A percentile compares a stretch with the other conserved stretches of the same genome.
These are phyloP conservation scores for Populus alba DNA, from an alignment of 345 rosid species.

Conservation along the genomic window DNA sequence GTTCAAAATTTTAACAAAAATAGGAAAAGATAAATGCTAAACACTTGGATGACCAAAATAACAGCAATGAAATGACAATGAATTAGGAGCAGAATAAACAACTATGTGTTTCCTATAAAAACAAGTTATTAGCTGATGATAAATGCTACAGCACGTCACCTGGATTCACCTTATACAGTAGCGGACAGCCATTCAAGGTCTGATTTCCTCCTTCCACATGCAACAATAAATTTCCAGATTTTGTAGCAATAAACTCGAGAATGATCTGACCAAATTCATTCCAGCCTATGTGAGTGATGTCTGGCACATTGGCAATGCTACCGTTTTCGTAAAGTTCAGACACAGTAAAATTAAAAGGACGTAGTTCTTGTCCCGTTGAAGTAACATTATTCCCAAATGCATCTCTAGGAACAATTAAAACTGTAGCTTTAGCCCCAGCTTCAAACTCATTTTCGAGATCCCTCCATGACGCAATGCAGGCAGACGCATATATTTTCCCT, in stretches of 20 bases:
- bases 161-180: slow-evolving; percentile 69
- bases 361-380: slow-evolving; percentile 36
- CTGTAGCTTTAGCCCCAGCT: slow-evolving; percentile 54
- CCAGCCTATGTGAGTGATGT: slow-evolving; percentile 47
- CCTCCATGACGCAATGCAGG: slow-evolving; percentile 69
- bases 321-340: slow-evolving; percentile 48
- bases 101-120: background rate
- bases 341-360: slow-evolving; percentile 43
- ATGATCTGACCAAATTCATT: slow-evolving; percentile 49
- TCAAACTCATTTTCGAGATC: slow-evolving; percentile 55
- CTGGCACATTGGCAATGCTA: slow-evolving; percentile 36
- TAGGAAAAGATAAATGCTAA: background rate
- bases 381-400: slow-evolving; percentile 83
- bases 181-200: slow-evolving; percentile 59
- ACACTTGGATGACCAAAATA: background rate
- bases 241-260: slow-evolving; percentile 49
- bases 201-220: slow-evolving; percentile 54
- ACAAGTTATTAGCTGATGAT: background rate
- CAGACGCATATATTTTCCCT: slow-evolving; percentile 65
- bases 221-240: slow-evolving; percentile 57
- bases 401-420: slow-evolving; percentile 68
- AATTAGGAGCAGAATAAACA: background rate
- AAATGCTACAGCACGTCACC: slow-evolving; percentile 39
- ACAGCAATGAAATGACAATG: background rate
- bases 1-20: background rate